A percentile compares a stretch with the other conserved stretches of the same genome.
phyloP scores from a whole-genome alignment of 768 basidiomycete genomes.

The Termitomyces sp. region DNA sequence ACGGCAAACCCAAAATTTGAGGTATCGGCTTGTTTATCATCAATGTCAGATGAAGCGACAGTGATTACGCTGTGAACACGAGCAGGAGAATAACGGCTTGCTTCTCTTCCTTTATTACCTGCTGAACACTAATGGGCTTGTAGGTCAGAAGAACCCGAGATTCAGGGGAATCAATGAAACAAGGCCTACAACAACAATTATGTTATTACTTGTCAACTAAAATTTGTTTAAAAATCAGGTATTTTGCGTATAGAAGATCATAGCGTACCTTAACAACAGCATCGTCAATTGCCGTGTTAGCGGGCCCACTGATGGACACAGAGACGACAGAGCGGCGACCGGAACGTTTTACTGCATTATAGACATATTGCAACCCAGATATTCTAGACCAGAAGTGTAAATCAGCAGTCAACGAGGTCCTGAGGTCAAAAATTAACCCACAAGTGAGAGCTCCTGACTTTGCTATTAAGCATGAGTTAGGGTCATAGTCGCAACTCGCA shows the following conservation, averaged over 20 bases:
- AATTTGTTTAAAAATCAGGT: background rate
- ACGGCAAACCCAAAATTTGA: background rate
- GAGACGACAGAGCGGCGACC: background rate
- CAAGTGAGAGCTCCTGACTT: background rate
- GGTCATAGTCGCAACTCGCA: background rate
- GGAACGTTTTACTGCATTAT: background rate
- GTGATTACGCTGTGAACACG: background rate
- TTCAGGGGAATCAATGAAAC: background rate
- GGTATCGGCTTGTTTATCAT: background rate
- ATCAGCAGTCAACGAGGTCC: background rate
- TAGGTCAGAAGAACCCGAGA: background rate
- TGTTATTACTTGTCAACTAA: background rate
- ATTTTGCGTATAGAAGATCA: background rate
- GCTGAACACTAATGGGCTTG: background rate
- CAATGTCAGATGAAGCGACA: background rate
- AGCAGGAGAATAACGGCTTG: background rate
- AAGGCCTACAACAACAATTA: background rate
- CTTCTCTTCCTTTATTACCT: background rate
- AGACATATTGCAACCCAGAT: background rate
- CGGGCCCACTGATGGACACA: background rate
- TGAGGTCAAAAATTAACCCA: background rate
- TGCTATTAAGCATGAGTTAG: background rate
- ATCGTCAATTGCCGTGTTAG: background rate
- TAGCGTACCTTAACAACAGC: background rate
- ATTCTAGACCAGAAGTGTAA: background rate